Conservation (phyloP, 306 rosid species). For the Fragaria iinumae region DNA sequence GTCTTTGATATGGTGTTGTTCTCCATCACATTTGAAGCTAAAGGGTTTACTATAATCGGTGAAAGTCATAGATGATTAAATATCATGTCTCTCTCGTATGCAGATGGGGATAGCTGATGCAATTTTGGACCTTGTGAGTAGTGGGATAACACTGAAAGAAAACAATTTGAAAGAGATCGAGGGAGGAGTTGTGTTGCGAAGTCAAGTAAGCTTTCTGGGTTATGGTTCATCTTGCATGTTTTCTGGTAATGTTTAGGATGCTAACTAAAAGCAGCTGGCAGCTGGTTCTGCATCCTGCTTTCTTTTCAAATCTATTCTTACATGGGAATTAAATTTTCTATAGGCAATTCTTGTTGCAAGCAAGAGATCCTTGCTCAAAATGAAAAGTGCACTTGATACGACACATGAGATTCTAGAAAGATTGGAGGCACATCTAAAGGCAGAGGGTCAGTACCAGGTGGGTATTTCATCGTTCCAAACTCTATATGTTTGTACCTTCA, state of each 20-base stretch:
- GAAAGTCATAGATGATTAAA: background rate
- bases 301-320: constrained; percentile 23
- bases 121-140: constrained; percentile 94
- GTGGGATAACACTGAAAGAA: constrained; percentile 84
- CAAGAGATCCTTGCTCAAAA: constrained; percentile 61
- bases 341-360: constrained; percentile 95
- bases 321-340: constrained; percentile 33
- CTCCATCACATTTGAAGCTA: background rate
- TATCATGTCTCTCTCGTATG: constrained; percentile 28
- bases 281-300: constrained; percentile 22
- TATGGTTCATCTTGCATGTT: constrained; percentile 19
- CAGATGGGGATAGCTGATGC: constrained; percentile 98
- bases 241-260: constrained; percentile 15
- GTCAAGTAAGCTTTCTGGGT: constrained; percentile 59
- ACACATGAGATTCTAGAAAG: constrained; percentile 95
- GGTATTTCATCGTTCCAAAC: constrained; percentile 13
- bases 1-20: background rate
- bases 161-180: constrained; percentile 89
- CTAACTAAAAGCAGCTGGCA: constrained; percentile 12
- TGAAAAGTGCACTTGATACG: constrained; percentile 77
- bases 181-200: constrained; percentile 78
- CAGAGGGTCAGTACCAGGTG: constrained; percentile 82
- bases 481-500: constrained; percentile 10
- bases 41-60: background rate
- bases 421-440: constrained; percentile 88